phyloP scores from a whole-genome alignment of 306 rosid genomes.

The Alnus rubra region DNA sequence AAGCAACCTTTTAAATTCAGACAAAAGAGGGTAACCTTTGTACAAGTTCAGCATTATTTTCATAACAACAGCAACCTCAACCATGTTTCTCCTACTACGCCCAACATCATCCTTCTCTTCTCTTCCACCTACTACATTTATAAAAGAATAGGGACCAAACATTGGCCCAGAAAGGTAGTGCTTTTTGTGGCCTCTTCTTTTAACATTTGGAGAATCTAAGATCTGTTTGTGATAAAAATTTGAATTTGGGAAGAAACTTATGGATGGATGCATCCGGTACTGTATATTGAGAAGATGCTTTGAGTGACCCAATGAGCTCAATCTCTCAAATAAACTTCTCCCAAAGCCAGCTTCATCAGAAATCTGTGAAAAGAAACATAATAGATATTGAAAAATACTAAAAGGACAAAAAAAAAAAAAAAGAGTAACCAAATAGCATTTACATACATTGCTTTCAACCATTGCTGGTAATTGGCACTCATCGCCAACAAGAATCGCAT shows the following conservation, averaged over 20 bases:
- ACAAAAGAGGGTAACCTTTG: too few relatives aligned
- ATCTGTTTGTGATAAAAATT: slow-evolving; percentile 38
- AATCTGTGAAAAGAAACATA: slow-evolving; percentile 32
- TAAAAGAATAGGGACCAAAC: slow-evolving; percentile 42
- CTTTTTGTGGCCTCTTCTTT: slow-evolving; percentile 26
- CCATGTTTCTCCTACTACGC: slow-evolving; percentile 38
- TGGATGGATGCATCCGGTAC: slow-evolving; percentile 48
- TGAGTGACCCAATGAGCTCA: slow-evolving; percentile 44
- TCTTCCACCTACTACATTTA: slow-evolving; percentile 39
- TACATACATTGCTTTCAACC: slow-evolving; percentile 58
- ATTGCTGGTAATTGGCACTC: slow-evolving; percentile 74
- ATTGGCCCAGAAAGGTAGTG: slow-evolving; percentile 33
- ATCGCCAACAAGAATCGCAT: slow-evolving; percentile 78
- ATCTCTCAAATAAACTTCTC: slow-evolving; percentile 73
- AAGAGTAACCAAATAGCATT: background rate
- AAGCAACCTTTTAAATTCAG: too few relatives aligned
- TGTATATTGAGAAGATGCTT: slow-evolving; percentile 51
- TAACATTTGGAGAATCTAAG: slow-evolving; percentile 33
- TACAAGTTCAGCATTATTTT: background rate
- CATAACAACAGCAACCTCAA: slow-evolving; percentile 42
- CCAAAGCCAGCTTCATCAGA: slow-evolving; percentile 61
- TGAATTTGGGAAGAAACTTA: slow-evolving; percentile 39
- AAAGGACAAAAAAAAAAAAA: too few relatives aligned
- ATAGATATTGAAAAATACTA: background rate
- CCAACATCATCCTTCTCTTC: slow-evolving; percentile 31